A percentile compares a stretch with the other conserved stretches of the same genome.
phyloP scores from a whole-genome alignment of 768 basidiomycete genomes.

The Leccinum pellstonianum region DNA sequence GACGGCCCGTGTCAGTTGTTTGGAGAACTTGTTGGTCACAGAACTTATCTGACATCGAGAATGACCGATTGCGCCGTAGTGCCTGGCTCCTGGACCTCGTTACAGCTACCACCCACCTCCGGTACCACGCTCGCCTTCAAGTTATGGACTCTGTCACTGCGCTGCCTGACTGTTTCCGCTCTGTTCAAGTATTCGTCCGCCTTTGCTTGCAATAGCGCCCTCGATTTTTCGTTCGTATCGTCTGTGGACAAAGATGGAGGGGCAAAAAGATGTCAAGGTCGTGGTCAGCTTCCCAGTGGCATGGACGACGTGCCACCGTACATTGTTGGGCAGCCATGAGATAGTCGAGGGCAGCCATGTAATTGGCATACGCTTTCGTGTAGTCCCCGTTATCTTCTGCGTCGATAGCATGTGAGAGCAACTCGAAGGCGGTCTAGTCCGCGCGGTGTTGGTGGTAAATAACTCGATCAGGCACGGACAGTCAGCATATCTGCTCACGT shows the following conservation, averaged over 20 bases:
- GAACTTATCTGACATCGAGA: conserved; percentile 14
- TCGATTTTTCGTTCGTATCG: conserved; percentile 22
- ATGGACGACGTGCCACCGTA: conserved; percentile 30
- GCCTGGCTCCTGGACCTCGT: background rate
- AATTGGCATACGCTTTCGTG: conserved; percentile 86
- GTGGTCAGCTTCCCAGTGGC: background rate
- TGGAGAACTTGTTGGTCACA: background rate
- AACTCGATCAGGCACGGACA: background rate
- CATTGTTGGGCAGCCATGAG: conserved; percentile 96
- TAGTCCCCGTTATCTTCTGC: conserved; percentile 90
- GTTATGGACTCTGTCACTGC: background rate
- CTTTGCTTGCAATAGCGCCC: conserved; percentile 14
- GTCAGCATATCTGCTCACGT: background rate
- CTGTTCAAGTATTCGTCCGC: conserved; percentile 20
- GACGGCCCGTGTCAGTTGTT: background rate
- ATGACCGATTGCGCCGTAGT: conserved; percentile 11
- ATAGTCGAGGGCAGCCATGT: conserved; percentile 92
- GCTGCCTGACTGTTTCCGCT: conserved; percentile 15
- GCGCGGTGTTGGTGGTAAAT: background rate
- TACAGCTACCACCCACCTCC: background rate
- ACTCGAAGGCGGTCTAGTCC: conserved; percentile 66
- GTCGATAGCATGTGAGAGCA: conserved; percentile 87
- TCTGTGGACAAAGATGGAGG: background rate
- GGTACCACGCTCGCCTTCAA: background rate
- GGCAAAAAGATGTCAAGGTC: too few relatives aligned